A percentile compares a stretch with the other conserved stretches of the same genome.
Conservation (phyloP, 2,329 filamentous ascomycete species). For the Leptodontidium sp. region DNA sequence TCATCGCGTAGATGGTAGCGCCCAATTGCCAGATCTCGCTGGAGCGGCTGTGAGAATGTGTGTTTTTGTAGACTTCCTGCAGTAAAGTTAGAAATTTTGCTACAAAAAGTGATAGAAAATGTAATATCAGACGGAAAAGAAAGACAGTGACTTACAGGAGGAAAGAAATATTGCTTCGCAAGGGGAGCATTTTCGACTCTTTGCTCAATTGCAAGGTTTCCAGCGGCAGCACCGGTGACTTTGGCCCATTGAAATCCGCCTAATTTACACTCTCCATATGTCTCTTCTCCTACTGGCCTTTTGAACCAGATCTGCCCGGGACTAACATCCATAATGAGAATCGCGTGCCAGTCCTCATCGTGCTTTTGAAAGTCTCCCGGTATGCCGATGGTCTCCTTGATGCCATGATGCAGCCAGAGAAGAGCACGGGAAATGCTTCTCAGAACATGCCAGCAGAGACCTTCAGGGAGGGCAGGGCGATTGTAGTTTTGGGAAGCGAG, state of each 20-base stretch:
- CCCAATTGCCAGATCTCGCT: conserved; percentile 44
- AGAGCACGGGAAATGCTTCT: conserved; percentile 57
- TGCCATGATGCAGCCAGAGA: conserved; percentile 61
- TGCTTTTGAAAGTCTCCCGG: conserved; percentile 38
- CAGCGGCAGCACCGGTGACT: conserved; percentile 37
- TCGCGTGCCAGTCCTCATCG: conserved; percentile 58
- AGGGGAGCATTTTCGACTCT: conserved; percentile 28
- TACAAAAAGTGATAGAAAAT: background rate
- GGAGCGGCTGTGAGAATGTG: conserved; percentile 30
- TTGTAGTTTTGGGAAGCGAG: conserved; percentile 40
- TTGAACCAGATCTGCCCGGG: conserved; percentile 61
- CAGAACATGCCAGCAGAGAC: conserved; percentile 64
- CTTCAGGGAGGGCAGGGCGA: conserved; percentile 54
- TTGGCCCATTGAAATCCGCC: conserved; percentile 55
- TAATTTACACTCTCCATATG: conserved; percentile 63
- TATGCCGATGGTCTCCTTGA: conserved; percentile 40
- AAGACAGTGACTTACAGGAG: conserved; percentile 35
- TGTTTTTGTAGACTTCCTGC: conserved; percentile 43
- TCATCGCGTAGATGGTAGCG: conserved; percentile 44
- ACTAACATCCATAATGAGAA: conserved; percentile 58
- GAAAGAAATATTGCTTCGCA: conserved; percentile 39
- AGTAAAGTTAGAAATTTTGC: background rate
- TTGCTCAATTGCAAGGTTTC: conserved; percentile 28
- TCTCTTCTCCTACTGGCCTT: conserved; percentile 56
- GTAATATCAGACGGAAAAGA: no score